These are phyloP conservation scores for Pinus taeda DNA, from an alignment of 75 land plant species.

Conservation along the genomic window DNA sequence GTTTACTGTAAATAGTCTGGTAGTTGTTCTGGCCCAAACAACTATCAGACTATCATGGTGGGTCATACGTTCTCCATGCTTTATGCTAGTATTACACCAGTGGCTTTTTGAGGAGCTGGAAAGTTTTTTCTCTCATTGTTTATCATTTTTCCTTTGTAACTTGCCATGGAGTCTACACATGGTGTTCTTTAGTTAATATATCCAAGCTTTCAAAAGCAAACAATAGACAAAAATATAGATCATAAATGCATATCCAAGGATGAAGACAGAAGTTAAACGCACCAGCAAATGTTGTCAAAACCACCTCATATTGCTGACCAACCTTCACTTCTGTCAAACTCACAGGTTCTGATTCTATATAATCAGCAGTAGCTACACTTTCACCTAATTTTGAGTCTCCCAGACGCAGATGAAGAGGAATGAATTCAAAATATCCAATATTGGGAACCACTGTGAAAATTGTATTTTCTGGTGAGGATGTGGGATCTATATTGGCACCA, in stretches of 20 bases:
- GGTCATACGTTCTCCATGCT: too few species aligned
- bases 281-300: conserved; percentile 79
- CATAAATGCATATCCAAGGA: background rate
- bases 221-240: background rate
- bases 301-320: conserved; percentile 83
- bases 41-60: too few species aligned
- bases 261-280: background rate
- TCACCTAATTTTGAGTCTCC: background rate
- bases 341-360: conserved; percentile 25
- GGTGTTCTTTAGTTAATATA: background rate
- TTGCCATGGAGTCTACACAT: background rate
- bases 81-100: too few species aligned
- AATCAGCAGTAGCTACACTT: conserved; percentile 7
- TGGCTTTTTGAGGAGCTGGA: too few species aligned
- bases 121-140: too few species aligned
- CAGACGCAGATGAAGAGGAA: conserved; percentile 32
- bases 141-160: background rate
- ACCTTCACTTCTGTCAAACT: conserved; percentile 70
- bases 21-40: too few species aligned
- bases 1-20: too few species aligned
- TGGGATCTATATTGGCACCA: conserved; percentile 52
- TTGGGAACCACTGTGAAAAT: conserved; percentile 55
- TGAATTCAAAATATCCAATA: conserved; percentile 69
- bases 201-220: background rate
- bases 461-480: conserved; percentile 33